Evolutionary conservation across 208 protist species (phyloP).

Genomic region (Leishmania martiniquensis): DNA sequence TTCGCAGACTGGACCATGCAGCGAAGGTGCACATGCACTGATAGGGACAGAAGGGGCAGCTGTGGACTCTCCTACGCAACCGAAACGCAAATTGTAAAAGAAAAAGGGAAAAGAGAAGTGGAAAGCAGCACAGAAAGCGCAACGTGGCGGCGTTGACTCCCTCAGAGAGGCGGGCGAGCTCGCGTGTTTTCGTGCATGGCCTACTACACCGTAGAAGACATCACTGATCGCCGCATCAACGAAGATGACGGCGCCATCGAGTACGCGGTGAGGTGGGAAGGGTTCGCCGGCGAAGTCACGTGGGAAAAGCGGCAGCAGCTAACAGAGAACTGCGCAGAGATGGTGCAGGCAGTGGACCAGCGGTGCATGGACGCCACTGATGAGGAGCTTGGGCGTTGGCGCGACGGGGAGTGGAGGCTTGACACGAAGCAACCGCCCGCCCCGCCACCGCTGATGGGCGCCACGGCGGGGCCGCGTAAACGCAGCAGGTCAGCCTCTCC

Average conservation of each 20-base stretch:
- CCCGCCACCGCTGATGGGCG: background rate
- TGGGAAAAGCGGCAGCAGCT: conserved; percentile 72
- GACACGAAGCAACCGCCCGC: background rate
- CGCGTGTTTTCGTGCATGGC: conserved; percentile 16
- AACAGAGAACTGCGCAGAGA: conserved; percentile 35
- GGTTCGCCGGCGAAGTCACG: conserved; percentile 31
- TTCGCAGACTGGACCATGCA: background rate
- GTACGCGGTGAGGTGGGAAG: conserved; percentile 62
- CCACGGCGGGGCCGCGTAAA: conserved; percentile 18
- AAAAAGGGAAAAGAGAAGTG: background rate
- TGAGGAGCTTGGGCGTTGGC: conserved; percentile 41
- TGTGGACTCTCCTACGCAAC: no score
- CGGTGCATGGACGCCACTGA: conserved; percentile 39
- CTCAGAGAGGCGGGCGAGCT: background rate
- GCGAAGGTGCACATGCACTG: background rate
- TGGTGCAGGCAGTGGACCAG: conserved; percentile 51
- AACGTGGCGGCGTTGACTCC: background rate
- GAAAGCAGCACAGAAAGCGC: background rate
- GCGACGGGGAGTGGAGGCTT: background rate
- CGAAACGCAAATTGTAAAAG: background rate
- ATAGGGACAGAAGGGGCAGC: background rate
- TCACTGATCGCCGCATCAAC: conserved; percentile 50
- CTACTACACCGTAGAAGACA: conserved; percentile 47
- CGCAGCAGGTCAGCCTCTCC: conserved; percentile 18
- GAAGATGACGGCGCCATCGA: conserved; percentile 57